Conservation (phyloP, 768 basidiomycete species). For the Coprinopsis marcescibilis region DNA sequence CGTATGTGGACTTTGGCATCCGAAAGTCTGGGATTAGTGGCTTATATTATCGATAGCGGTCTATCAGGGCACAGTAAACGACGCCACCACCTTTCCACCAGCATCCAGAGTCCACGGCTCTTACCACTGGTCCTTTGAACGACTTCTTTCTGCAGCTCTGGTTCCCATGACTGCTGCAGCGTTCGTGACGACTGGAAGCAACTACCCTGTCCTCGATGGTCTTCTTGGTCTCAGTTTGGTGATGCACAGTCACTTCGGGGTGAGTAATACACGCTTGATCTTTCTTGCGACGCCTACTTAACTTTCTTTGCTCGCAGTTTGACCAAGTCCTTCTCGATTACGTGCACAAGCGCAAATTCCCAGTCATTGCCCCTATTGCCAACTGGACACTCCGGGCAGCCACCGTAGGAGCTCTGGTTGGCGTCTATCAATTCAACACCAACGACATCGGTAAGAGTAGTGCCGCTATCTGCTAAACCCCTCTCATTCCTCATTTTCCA, state of each 20-base stretch:
- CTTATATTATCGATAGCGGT: slow-evolving; percentile 50
- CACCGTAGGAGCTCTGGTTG: slow-evolving; percentile 79
- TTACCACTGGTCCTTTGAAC: slow-evolving; percentile 91
- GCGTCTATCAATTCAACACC: slow-evolving; percentile 97
- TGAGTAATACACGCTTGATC: slow-evolving; percentile 30
- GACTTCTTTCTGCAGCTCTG: slow-evolving; percentile 79
- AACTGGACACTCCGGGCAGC: slow-evolving; percentile 75
- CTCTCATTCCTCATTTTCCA: slow-evolving; percentile 21
- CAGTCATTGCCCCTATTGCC: slow-evolving; percentile 58
- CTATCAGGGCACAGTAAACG: slow-evolving; percentile 90
- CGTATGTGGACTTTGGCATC: slow-evolving; percentile 38
- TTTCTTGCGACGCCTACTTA: neutral
- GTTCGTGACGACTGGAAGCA: slow-evolving; percentile 68
- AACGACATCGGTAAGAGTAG: slow-evolving; percentile 84
- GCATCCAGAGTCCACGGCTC: slow-evolving; percentile 82
- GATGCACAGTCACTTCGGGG: slow-evolving; percentile 95
- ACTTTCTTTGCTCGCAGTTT: slow-evolving; percentile 41
- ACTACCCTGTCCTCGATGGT: slow-evolving; percentile 85
- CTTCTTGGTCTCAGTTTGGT: slow-evolving; percentile 82
- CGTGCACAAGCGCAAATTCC: slow-evolving; percentile 90
- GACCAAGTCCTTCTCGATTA: slow-evolving; percentile 81
- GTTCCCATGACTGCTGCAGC: slow-evolving; percentile 87
- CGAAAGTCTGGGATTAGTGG: neutral
- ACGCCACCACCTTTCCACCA: slow-evolving; percentile 84
- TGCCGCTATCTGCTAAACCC: neutral